Percentiles rank a stretch among this genome's conserved stretches.
Conservation (phyloP, 169 alveolate genomes). For the Eimeria necatrix region DNA sequence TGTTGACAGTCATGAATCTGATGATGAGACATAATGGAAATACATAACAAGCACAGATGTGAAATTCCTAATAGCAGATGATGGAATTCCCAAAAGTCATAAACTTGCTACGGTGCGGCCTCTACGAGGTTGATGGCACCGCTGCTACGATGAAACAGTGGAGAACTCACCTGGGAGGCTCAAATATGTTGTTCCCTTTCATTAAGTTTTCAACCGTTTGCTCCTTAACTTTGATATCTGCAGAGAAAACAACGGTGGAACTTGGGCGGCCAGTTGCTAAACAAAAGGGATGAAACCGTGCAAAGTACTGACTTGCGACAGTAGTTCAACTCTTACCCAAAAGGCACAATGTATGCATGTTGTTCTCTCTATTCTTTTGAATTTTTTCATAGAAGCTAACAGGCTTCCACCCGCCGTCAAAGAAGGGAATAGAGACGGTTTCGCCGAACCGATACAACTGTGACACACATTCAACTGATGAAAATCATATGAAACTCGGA, state of each 20-base stretch:
- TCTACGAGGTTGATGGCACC: no score
- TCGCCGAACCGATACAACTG: constrained; percentile 98
- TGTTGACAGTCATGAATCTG: constrained; percentile 82
- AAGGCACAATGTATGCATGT: constrained; percentile 97
- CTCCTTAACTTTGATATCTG: constrained; percentile 98
- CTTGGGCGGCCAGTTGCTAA: background rate
- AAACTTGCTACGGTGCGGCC: no score
- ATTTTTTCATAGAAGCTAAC: constrained; percentile 97
- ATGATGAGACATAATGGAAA: background rate
- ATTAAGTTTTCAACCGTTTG: constrained; percentile 97
- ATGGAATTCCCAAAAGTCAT: no score
- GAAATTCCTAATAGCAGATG: no score
- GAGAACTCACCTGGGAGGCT: constrained; percentile 93
- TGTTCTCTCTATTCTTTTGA: constrained; percentile 89
- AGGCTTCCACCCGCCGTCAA: constrained; percentile 98
- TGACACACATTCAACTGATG: background rate
- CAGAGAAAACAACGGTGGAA: background rate
- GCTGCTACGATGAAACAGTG: background rate
- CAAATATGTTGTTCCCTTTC: constrained; percentile 95
- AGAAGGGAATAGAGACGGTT: constrained; percentile 98
- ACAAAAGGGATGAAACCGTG: no score
- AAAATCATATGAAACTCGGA: background rate
- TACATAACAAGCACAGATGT: background rate
- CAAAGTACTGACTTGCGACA: no score
- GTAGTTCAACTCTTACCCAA: constrained; percentile 84